These are phyloP conservation scores for Euphorbia pulcherrima DNA, from an alignment of 345 rosid genomes.

Conservation along the genomic window DNA sequence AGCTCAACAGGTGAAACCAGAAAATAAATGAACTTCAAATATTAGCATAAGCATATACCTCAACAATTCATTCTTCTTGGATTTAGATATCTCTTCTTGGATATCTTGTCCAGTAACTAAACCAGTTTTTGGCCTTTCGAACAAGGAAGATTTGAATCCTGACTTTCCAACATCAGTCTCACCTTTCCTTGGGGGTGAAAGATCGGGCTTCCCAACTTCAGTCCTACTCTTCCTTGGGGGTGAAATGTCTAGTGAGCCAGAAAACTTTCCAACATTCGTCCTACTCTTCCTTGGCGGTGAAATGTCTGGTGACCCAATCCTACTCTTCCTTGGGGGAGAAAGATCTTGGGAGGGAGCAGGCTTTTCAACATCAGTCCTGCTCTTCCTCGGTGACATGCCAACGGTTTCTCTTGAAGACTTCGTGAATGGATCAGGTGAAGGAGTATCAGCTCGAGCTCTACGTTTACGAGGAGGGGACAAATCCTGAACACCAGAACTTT, in stretches of 20 bases:
- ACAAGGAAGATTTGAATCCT: constrained; percentile 42
- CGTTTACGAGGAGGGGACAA: constrained; percentile 29
- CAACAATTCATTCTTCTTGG: constrained; percentile 49
- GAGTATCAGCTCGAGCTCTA: constrained; percentile 52
- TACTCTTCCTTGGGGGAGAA: constrained; percentile 42
- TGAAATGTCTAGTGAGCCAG: constrained; percentile 29
- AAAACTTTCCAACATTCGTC: constrained; percentile 18
- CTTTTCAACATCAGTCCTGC: constrained; percentile 18
- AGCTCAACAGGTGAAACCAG: constrained; percentile 5
- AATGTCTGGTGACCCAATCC: constrained; percentile 29
- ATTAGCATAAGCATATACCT: constrained; percentile 39
- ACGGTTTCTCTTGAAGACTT: constrained; percentile 20
- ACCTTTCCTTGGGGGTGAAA: constrained; percentile 9
- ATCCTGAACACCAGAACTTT: background rate
- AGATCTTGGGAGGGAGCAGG: constrained; percentile 13
- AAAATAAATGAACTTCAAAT: background rate
- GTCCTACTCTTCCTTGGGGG: constrained; percentile 51
- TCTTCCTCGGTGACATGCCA: constrained; percentile 51
- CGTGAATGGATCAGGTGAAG: constrained; percentile 50
- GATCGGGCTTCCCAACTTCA: constrained; percentile 19
- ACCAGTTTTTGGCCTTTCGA: constrained; percentile 54
- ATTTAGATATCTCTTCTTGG: constrained; percentile 50
- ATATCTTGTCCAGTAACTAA: constrained; percentile 64
- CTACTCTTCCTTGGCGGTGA: constrained; percentile 57
- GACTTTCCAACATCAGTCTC: background rate